These are phyloP conservation scores for Excoecaria cochinchinensis DNA, from an alignment of 345 rosid species.

Conservation along the genomic window DNA sequence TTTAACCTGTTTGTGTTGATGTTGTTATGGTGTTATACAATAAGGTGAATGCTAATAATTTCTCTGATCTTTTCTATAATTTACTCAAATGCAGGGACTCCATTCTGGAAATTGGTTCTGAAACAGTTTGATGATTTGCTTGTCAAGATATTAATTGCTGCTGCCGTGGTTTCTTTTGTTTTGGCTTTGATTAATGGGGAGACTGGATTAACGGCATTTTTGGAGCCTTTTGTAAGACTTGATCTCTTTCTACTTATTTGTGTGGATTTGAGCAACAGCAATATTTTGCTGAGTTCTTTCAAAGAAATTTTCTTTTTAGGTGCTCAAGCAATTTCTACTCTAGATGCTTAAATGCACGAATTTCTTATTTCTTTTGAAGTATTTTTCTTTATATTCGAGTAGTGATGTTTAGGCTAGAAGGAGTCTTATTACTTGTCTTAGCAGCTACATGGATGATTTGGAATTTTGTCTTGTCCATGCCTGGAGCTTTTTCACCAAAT, in stretches of 20 bases:
- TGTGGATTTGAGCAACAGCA: not conserved
- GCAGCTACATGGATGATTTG: not conserved
- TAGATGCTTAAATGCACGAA: not conserved
- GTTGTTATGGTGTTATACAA: not conserved
- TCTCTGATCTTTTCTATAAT: constrained; percentile 16
- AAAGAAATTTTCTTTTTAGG: not conserved
- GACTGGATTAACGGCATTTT: constrained; percentile 90
- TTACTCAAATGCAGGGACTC: constrained; percentile 65
- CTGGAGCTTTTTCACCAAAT: not conserved
- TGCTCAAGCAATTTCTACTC: not conserved
- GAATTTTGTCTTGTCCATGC: not conserved
- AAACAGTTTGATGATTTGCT: constrained; percentile 98
- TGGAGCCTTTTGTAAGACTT: constrained; percentile 96
- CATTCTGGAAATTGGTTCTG: constrained; percentile 95
- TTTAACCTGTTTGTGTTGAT: not conserved
- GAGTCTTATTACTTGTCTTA: not conserved
- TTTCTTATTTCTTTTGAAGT: not conserved
- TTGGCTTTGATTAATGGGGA: constrained; percentile 95
- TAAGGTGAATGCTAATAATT: not conserved
- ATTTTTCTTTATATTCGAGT: not conserved
- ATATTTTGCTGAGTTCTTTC: constrained; percentile 3
- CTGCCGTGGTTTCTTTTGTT: constrained; percentile 77
- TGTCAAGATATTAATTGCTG: constrained; percentile 94
- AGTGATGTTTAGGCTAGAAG: not conserved
- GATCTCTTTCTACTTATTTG: constrained; percentile 23